Evolutionary conservation across 768 basidiomycete species (phyloP).

Genomic region (Phlebiopsis gigantea): DNA sequence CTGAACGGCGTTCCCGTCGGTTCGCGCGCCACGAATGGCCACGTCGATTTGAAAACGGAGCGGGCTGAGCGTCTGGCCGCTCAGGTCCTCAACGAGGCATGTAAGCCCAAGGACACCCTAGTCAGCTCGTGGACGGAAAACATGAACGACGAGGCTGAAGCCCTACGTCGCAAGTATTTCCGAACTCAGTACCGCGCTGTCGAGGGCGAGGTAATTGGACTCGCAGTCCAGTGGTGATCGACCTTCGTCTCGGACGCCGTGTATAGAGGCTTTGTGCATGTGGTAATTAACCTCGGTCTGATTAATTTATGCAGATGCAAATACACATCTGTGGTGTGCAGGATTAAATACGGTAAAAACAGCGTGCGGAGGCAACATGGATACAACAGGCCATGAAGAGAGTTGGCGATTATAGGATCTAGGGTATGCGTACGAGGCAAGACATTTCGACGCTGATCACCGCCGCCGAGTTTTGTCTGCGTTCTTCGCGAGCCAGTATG

Average conservation of each 20-base stretch:
- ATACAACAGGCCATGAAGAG: constrained; percentile 10
- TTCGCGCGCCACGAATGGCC: background rate
- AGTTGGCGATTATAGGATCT: background rate
- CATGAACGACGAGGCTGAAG: constrained; percentile 41
- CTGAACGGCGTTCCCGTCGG: background rate
- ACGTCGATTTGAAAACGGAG: background rate
- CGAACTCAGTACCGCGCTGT: constrained; percentile 83
- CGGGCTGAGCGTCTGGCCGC: constrained; percentile 34
- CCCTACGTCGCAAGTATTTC: constrained; percentile 43
- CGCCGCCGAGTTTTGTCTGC: constrained; percentile 2
- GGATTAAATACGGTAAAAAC: constrained; percentile 1
- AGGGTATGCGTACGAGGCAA: constrained; percentile 3
- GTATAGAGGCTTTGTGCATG: background rate
- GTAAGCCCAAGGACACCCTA: constrained; percentile 20
- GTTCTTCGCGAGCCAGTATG: constrained; percentile 21
- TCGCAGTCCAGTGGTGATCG: constrained; percentile 24
- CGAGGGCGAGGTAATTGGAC: constrained; percentile 75
- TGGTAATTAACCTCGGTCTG: background rate
- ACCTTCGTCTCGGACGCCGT: background rate
- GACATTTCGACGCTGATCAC: background rate
- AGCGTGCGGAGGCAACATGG: background rate
- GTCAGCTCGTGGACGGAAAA: constrained; percentile 25
- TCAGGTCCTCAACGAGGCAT: constrained; percentile 37
- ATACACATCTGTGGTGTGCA: background rate
- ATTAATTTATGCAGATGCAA: background rate